Percentiles rank a stretch among this genome's conserved stretches.
phyloP scores from a whole-genome alignment of 179 eudicot species.

The Carnegiea gigantea region DNA sequence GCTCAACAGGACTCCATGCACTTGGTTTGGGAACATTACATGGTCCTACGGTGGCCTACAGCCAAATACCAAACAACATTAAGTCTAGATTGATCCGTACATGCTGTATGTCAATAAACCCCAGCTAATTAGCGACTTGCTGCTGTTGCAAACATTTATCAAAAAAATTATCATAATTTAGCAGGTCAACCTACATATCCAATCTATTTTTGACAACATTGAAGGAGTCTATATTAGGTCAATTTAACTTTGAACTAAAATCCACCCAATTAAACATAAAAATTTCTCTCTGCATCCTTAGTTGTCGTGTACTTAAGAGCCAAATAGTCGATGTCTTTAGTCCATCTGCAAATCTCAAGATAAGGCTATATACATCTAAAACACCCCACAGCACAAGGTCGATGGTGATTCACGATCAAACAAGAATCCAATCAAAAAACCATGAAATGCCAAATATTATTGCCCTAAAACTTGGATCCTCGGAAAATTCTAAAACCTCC shows the following conservation, averaged over 20 bases:
- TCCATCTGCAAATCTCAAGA: neutral
- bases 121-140: neutral
- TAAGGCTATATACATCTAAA: neutral
- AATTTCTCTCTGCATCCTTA: neutral
- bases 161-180: neutral
- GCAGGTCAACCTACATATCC: neutral
- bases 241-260: neutral
- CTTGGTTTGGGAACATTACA: conserved; percentile 86
- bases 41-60: conserved; percentile 93
- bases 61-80: neutral
- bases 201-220: neutral
- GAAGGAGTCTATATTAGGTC: neutral
- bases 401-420: neutral
- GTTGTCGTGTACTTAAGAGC: neutral
- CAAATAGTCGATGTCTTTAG: neutral
- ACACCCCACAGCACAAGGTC: neutral
- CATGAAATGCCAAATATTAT: neutral
- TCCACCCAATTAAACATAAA: neutral
- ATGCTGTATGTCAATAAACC: neutral
- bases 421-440: conserved; percentile 12
- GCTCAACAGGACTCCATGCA: conserved; percentile 94
- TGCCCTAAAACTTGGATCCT: neutral
- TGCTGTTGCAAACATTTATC: neutral
- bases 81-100: conserved; percentile 1
- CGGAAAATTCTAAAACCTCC: neutral